Evolutionary conservation across 83 land plant species (phyloP), one percentile per base, ranked within the genome.

Genomic region (Diphasiastrum complanatum): DNA sequence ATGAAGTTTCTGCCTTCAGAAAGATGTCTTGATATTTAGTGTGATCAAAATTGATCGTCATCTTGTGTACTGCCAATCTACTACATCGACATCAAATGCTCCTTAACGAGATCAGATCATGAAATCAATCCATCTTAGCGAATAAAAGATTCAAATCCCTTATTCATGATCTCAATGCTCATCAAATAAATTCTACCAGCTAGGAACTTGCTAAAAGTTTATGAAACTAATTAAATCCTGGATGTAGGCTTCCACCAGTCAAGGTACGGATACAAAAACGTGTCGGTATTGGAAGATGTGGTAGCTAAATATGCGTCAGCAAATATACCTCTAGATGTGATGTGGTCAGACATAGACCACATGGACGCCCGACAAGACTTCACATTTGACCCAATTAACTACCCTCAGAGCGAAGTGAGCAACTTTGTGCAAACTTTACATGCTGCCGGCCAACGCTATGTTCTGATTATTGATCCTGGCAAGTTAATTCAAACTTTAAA

Each of bases 261-360:
- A 50, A 48, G 79, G 10, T 86, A 72, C 34, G 93, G 93, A 1
- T 90, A 86, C 67, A 71, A 76, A 50, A 79, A 76, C 37, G 51
- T 90, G 2, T 51, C 65, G 0, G 84, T 79, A 4, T 40, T 90
- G 25, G 81, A 77, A 53, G 65, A 57, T 2, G 93, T 90, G 33
- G 89, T 86, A 5, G 83, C 73, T 1, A 76, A 78, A 18, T 91
- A 80, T 58, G 66, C 71, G 20, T 57, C 64, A 47, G 81, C 95
- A 4, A 28, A 58, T 28, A 82, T 87, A 33, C 95, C 97, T 24
- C 68, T 91, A 10, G 95, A 87, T 27, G 86, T 79, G 12, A 84
- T 91, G 60, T 91, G 95, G 97, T 79, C 79, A 4, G 95, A 87
- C 63, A 84, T 87, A 66, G 97, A 91, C 63, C 75, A 87, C 78